Base-by-base conservation (phyloP, 208 protist genomes). In the Leishmania arabica region DNA sequence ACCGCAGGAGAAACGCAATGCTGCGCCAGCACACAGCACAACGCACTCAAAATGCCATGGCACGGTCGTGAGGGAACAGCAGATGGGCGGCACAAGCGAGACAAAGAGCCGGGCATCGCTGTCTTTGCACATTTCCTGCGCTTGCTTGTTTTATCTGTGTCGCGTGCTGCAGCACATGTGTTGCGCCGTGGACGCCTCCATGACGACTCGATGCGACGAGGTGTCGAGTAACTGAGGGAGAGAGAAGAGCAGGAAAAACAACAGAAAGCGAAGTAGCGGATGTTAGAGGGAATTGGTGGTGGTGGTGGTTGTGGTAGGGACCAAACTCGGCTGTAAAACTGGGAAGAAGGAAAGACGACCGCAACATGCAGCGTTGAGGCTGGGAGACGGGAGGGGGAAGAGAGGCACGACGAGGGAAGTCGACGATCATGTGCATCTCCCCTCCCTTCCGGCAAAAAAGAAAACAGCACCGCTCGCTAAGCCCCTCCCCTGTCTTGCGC, bases 1-100 rank as follows among this genome's bases (percentile, higher is more conserved):
- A 80, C 34, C 15, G 54, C 79, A n/a, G 58, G 62, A 24, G 49
- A 82, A 21, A 74, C 19, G 1, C 83, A n/a, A 62, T 27, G 53
- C 15, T 21, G 56, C 47, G n/a, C 34, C 24, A n/a, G 37, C 15
- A 37, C 24, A 24, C n/a, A 72, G 11, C 68, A 3, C 2, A 31
- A 56, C 5, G 7, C 24, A 75, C 47, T 24, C 45, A 34, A 27
- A 53, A 31, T 13, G 6, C 15, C 6, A 72, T 13, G 37, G 69
- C 5, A 45, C 19, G 69, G 24, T 17, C 40, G 45, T 73, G 27
- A 15, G 4, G 19, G 8, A 27, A 24, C 45, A 51, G 19, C 21
- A 13, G 62, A 68, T 24, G 62, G 62, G 31, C 62, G 0, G 31
- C 37, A 51, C 51, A 24, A n/a, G 51, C 11, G 56, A 70, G 42